phyloP scores from a whole-genome alignment of 1,284 basidiomycete species.

The Leccinum fallax region DNA sequence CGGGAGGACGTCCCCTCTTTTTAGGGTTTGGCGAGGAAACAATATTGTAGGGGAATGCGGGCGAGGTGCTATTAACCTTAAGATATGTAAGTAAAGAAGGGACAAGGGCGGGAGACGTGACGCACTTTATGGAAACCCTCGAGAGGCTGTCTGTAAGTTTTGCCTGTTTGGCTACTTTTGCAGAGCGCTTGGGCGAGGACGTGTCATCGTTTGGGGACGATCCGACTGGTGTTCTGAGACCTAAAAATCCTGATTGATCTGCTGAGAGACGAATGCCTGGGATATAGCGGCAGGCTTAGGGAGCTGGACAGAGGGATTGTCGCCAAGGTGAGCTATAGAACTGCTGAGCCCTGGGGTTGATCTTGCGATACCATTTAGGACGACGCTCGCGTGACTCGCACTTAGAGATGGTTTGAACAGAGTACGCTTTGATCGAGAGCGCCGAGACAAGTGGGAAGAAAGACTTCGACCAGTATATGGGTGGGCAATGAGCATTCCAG shows the following conservation, averaged over 20 bases:
- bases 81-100: conserved; percentile 22
- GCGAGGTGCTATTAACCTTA: conserved; percentile 37
- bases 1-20: conserved; percentile 17
- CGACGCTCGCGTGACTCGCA: conserved; percentile 23
- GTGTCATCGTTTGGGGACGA: conserved; percentile 51
- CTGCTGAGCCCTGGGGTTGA: conserved; percentile 19
- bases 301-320: conserved; percentile 19
- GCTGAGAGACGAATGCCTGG: conserved; percentile 43
- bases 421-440: too few species aligned
- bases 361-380: conserved; percentile 26
- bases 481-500: too few species aligned
- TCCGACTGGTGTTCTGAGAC: conserved; percentile 57
- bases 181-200: conserved; percentile 49
- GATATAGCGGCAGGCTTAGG: conserved; percentile 16
- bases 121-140: conserved; percentile 46
- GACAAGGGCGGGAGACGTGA: conserved; percentile 4
- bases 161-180: conserved; percentile 37
- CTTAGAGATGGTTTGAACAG: conserved; percentile 15
- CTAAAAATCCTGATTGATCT: conserved; percentile 56
- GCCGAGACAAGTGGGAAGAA: too few species aligned
- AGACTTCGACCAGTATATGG: too few species aligned
- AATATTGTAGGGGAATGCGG: conserved; percentile 4
- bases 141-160: conserved; percentile 45
- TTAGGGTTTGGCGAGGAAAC: conserved; percentile 11
- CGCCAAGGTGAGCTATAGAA: conserved; percentile 28